phyloP scores from a whole-genome alignment of 352 stramenopile species.

The Phytophthora constricta region DNA sequence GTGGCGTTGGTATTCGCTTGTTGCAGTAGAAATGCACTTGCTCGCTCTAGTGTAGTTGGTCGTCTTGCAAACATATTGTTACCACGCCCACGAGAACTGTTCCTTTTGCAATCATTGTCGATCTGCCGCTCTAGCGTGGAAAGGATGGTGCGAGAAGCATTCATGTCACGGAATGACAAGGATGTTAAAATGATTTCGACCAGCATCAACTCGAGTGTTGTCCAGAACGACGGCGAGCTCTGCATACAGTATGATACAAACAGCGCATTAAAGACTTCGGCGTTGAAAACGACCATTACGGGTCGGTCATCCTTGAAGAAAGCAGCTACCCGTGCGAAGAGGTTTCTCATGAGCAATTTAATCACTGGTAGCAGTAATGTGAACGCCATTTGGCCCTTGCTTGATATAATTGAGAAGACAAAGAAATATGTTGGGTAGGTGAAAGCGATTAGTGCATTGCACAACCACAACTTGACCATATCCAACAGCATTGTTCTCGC shows the following conservation, averaged over 20 bases:
- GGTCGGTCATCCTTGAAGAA: constrained; percentile 22
- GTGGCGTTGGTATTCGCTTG: neutral
- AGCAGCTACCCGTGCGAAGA: constrained; percentile 9
- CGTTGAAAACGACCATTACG: constrained; percentile 27
- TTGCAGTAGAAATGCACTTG: constrained; percentile 2
- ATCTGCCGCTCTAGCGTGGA: constrained; percentile 1
- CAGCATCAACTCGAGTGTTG: constrained; percentile 15
- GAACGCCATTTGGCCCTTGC: constrained; percentile 10
- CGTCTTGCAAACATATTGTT: neutral
- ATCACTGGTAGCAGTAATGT: constrained; percentile 17
- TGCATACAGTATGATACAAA: constrained; percentile 33
- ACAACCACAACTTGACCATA: constrained; percentile 20
- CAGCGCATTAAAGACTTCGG: constrained; percentile 26
- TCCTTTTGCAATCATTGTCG: neutral
- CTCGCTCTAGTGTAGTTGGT: constrained; percentile 2
- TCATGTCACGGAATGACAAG: constrained; percentile 12
- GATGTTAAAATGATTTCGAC: constrained; percentile 5
- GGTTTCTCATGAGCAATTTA: constrained; percentile 15
- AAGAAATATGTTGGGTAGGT: constrained; percentile 26
- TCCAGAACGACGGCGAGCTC: constrained; percentile 24
- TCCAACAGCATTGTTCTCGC: constrained; percentile 5
- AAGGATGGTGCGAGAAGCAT: neutral
- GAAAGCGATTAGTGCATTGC: constrained; percentile 10
- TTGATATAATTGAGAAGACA: constrained; percentile 9
- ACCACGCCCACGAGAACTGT: neutral